Base-by-base conservation (phyloP, 805 yeast species). In the Candida fluviatilis region DNA sequence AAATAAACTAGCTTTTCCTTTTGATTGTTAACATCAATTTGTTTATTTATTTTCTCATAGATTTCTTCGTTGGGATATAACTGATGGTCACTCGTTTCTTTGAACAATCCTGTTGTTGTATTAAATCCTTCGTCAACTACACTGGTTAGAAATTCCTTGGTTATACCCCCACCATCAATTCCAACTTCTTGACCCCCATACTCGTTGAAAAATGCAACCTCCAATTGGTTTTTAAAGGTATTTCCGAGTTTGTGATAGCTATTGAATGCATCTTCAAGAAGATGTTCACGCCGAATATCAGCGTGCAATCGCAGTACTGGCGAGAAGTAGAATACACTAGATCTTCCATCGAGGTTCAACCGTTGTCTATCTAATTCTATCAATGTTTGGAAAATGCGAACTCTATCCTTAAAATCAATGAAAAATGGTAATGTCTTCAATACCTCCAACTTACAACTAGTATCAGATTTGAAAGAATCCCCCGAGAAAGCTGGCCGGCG, bases 161-260 rank as follows among this genome's bases (percentile, higher is more conserved):
- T 90, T 17, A 91, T 67, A 1, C 99, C 99, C 10, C 98, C 99
- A 5, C 99, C 99, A 58, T 91, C 99, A 31, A 91, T 83, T 1
- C 99, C 99, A 0, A 82, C 88, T 55, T 91, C 98, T 25, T 67
- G 75, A 12, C 64, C 66, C 2, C 90, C 95, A 60, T 80, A 77
- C 39, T 83, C 75, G 50, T 86, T 84, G 26, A 66, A 65, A 53
- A 93, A 89, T 12, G 72, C 71, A 2, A 93, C 88, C 1, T 75
- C 64, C 7, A 90, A 57, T 25, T 67, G 69, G 6, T 71, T 54
- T 50, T 84, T 88, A 55, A 90, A 75, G 3, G 63, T 62, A 1
- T 66, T 51, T 0, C 89, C 87, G 7, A 52, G 49, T 2, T 64
- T 59, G 23, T 75, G 72, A 51, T 83, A 83, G 4, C 69, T 69